phyloP scores from a whole-genome alignment of 2,329 filamentous ascomycete genomes.

The Paecilomyces dactylethromorphus region DNA sequence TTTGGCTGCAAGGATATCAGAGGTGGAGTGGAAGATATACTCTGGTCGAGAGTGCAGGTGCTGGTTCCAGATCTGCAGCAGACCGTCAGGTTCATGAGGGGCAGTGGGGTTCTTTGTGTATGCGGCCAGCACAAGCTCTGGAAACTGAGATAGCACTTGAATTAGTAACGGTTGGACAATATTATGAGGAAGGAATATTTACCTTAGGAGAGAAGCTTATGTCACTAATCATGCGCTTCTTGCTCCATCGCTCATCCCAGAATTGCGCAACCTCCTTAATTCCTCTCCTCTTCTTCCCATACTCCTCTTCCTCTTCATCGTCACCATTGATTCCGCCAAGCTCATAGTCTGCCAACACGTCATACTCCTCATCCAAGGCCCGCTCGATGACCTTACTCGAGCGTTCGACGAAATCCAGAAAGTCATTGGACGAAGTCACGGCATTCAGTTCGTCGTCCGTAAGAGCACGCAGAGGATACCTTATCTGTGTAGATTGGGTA shows the following conservation, averaged over 20 bases:
- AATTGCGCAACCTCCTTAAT: slow-evolving; percentile 83
- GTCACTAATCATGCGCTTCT: slow-evolving; percentile 94
- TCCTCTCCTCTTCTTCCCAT: slow-evolving; percentile 37
- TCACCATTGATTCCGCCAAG: slow-evolving; percentile 64
- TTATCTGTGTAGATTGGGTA: slow-evolving; percentile 39
- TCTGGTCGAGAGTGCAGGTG: slow-evolving; percentile 92
- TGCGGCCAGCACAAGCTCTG: slow-evolving; percentile 83
- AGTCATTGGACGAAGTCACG: slow-evolving; percentile 86
- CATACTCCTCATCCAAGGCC: slow-evolving; percentile 90
- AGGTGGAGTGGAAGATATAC: slow-evolving; percentile 94
- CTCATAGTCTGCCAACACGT: slow-evolving; percentile 91
- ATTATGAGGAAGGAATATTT: slow-evolving; percentile 8
- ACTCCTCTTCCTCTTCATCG: slow-evolving; percentile 71
- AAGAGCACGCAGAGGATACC: slow-evolving; percentile 72
- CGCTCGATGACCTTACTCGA: slow-evolving; percentile 97
- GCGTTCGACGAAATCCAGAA: slow-evolving; percentile 88
- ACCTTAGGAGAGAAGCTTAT: slow-evolving; percentile 91
- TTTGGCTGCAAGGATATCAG: slow-evolving; percentile 88
- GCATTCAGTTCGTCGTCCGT: slow-evolving; percentile 81
- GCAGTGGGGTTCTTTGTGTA: slow-evolving; percentile 97
- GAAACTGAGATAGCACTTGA: slow-evolving; percentile 49
- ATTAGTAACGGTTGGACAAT: neutral
- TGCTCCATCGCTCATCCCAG: slow-evolving; percentile 91
- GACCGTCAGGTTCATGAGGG: slow-evolving; percentile 84
- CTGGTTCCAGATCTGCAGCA: slow-evolving; percentile 95